Percentiles rank a stretch among this genome's conserved stretches.
phyloP scores from a whole-genome alignment of 2,329 filamentous ascomycete genomes.

The Xylaria sp. region DNA sequence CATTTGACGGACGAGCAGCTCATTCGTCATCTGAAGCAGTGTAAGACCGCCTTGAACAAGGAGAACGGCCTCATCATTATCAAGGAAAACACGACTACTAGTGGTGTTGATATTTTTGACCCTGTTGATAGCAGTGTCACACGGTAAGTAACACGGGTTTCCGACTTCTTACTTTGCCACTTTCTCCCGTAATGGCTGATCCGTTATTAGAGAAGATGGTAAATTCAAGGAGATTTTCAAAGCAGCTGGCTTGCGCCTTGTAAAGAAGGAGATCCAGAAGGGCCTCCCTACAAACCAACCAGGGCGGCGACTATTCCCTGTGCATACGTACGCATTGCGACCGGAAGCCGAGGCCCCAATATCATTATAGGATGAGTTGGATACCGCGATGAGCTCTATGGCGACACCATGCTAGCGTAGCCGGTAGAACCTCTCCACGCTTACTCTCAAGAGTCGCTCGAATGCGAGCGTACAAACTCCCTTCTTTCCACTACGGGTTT shows the following conservation, averaged over 20 bases:
- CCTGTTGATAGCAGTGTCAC: neutral
- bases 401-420: too few species aligned
- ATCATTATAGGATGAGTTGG: neutral
- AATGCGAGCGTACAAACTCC: neutral
- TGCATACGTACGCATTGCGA: neutral
- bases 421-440: neutral
- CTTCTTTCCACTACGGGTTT: neutral
- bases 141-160: neutral
- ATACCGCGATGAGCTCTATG: neutral
- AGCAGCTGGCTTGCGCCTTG: slow-evolving; percentile 6
- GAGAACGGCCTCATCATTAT: slow-evolving; percentile 8
- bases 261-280: slow-evolving; percentile 4
- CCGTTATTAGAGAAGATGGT: slow-evolving; percentile 6
- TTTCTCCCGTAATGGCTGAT: neutral
- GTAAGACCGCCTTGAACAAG: slow-evolving; percentile 1
- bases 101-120: neutral
- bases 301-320: neutral
- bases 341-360: neutral
- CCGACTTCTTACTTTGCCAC: neutral
- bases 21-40: slow-evolving; percentile 2
- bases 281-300: neutral
- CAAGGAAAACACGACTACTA: slow-evolving; percentile 1
- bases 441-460: neutral
- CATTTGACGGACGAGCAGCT: slow-evolving; percentile 18
- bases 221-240: slow-evolving; percentile 16